Conservation (phyloP, 1,139 yeast species). For the Suhomyces terraborum region DNA sequence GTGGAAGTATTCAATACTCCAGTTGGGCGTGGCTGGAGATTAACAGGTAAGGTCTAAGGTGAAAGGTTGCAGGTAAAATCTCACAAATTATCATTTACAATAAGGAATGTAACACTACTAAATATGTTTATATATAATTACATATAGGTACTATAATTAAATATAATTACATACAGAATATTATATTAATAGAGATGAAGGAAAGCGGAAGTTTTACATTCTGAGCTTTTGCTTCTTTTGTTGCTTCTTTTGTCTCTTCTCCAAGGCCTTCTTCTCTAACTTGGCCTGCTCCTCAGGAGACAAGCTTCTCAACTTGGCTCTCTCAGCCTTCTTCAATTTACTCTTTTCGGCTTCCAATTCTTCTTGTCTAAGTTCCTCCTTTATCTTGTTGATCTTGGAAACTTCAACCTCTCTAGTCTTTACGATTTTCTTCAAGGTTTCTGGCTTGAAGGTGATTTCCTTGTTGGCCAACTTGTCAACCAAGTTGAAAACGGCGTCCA, state of each 20-base stretch:
- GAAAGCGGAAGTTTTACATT: too few relatives aligned
- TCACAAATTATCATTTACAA: background rate
- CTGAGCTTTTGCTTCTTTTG: constrained; percentile 45
- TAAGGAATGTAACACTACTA: background rate
- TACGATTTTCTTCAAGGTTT: constrained; percentile 72
- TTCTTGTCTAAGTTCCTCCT: constrained; percentile 67
- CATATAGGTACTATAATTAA: constrained; percentile 2
- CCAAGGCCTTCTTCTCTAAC: constrained; percentile 63
- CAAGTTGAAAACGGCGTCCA: constrained; percentile 53
- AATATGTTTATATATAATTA: background rate
- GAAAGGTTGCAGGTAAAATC: background rate
- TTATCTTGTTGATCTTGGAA: constrained; percentile 56
- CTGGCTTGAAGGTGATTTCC: constrained; percentile 57
- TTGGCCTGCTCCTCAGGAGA: constrained; percentile 76
- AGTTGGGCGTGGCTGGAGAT: constrained; percentile 69
- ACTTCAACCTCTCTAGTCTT: constrained; percentile 73
- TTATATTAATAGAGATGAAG: too few relatives aligned
- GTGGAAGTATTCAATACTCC: constrained; percentile 70
- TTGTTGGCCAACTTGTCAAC: constrained; percentile 55
- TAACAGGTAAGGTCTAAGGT: constrained; percentile 50
- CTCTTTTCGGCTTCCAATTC: constrained; percentile 68
- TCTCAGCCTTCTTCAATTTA: constrained; percentile 65
- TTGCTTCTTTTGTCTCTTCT: constrained; percentile 45
- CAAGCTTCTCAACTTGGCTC: constrained; percentile 55
- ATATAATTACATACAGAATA: background rate